Evolutionary conservation across 352 stramenopile genomes (phyloP).

Genomic region (Globisporangium recalcitrans): DNA sequence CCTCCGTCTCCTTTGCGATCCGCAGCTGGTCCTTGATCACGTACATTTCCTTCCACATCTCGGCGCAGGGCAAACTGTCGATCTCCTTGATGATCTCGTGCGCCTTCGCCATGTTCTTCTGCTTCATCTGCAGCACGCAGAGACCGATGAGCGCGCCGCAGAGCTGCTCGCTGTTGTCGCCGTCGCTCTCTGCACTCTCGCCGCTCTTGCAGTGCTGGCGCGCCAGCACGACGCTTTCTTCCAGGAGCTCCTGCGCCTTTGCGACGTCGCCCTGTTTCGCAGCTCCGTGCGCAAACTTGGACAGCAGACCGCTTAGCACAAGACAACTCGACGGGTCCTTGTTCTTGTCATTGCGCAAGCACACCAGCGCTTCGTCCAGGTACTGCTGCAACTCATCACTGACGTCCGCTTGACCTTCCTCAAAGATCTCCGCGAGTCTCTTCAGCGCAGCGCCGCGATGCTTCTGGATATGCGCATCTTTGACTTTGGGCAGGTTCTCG

Average conservation of each 20-base stretch:
- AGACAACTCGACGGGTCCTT: slow-evolving; percentile 7
- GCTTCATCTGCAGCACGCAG: slow-evolving; percentile 52
- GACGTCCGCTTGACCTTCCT: slow-evolving; percentile 6
- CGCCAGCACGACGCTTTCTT: slow-evolving; percentile 27
- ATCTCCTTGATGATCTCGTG: slow-evolving; percentile 37
- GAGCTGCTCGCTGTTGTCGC: slow-evolving; percentile 23
- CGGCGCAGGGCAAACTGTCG: slow-evolving; percentile 26
- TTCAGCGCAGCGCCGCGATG: slow-evolving; percentile 19
- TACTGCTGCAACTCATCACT: slow-evolving; percentile 26
- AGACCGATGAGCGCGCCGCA: slow-evolving; percentile 46
- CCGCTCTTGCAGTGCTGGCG: slow-evolving; percentile 12
- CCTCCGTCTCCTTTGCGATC: slow-evolving; percentile 8
- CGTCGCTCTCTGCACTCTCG: neutral
- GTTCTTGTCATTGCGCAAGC: slow-evolving; percentile 22
- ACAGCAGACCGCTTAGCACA: slow-evolving; percentile 21
- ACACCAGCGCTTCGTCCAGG: slow-evolving; percentile 23
- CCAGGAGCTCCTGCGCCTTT: slow-evolving; percentile 27
- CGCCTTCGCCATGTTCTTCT: slow-evolving; percentile 28
- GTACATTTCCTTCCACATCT: slow-evolving; percentile 30
- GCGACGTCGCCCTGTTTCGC: slow-evolving; percentile 24
- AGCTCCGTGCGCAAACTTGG: slow-evolving; percentile 27
- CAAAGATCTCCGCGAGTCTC: slow-evolving; percentile 25
- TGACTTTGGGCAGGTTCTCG: slow-evolving; percentile 11
- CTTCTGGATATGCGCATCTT: slow-evolving; percentile 13
- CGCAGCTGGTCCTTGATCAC: slow-evolving; percentile 38